phyloP scores from a whole-genome alignment of 768 basidiomycete genomes.

The Epithele typhae region DNA sequence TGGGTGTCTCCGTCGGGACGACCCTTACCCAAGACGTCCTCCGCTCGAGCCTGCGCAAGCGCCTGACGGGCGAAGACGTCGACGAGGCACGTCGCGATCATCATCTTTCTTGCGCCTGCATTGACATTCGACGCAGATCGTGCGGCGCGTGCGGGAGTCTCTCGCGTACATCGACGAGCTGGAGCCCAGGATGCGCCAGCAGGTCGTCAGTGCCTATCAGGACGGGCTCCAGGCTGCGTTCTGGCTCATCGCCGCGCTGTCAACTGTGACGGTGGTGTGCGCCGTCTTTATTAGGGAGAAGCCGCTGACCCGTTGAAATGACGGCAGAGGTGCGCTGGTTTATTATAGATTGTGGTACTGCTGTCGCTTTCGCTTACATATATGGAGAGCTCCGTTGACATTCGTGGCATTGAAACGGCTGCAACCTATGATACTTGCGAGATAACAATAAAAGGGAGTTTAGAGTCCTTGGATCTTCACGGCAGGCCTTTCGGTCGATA shows the following conservation, averaged over 20 bases:
- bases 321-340: too few relatives aligned
- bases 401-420: too few relatives aligned
- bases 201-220: slow-evolving; percentile 28
- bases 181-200: slow-evolving; percentile 22
- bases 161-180: slow-evolving; percentile 30
- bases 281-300: slow-evolving; percentile 54
- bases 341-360: too few relatives aligned
- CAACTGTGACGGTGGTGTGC: slow-evolving; percentile 36
- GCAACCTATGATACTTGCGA: too few relatives aligned
- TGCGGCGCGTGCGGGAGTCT: slow-evolving; percentile 30
- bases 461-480: too few relatives aligned
- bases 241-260: slow-evolving; percentile 42
- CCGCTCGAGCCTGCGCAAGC: slow-evolving; percentile 36
- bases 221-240: slow-evolving; percentile 45
- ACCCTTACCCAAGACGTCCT: slow-evolving; percentile 52
- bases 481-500: too few relatives aligned
- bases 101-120: too few relatives aligned
- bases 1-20: slow-evolving; percentile 53
- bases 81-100: slow-evolving; percentile 41
- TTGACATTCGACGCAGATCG: slow-evolving; percentile 26
- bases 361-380: too few relatives aligned
- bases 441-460: too few relatives aligned
- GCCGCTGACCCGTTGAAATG: too few relatives aligned
- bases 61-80: slow-evolving; percentile 35
- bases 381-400: too few relatives aligned